A percentile compares a stretch with the other conserved stretches of the same genome.
These are phyloP conservation scores for Globisporangium carolinianum DNA, from an alignment of 352 stramenopile genomes.

Conservation along the genomic window DNA sequence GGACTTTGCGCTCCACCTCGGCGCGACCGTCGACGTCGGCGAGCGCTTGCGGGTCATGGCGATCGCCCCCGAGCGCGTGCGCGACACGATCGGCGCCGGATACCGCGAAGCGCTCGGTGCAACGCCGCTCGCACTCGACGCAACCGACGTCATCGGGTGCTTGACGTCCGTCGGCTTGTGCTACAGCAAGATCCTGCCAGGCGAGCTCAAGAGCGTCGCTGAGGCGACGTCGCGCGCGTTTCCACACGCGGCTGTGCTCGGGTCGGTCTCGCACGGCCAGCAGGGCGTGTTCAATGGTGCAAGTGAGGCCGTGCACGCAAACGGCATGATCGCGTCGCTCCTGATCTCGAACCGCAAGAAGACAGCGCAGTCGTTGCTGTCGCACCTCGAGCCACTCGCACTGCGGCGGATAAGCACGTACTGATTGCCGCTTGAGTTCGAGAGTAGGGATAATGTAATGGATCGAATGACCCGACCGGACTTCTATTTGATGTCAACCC, in stretches of 20 bases:
- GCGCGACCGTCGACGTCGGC: conserved; percentile 40
- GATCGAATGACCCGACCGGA: no score
- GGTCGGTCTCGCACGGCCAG: conserved; percentile 61
- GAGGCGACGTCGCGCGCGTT: conserved; percentile 52
- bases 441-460: background rate
- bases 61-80: conserved; percentile 44
- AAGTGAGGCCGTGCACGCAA: conserved; percentile 55
- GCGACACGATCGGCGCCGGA: conserved; percentile 37
- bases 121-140: conserved; percentile 48
- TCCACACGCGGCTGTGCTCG: conserved; percentile 41
- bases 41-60: conserved; percentile 78
- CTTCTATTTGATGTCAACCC: no score
- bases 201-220: conserved; percentile 47
- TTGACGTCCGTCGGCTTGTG: conserved; percentile 58
- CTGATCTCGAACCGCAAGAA: conserved; percentile 84
- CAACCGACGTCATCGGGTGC: conserved; percentile 59
- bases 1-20: conserved; percentile 49
- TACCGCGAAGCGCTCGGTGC: conserved; percentile 46
- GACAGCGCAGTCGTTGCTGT: conserved; percentile 25
- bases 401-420: conserved; percentile 50
- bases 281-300: conserved; percentile 58
- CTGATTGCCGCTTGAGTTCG: conserved; percentile 13
- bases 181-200: conserved; percentile 62
- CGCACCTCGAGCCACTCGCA: conserved; percentile 38
- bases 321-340: conserved; percentile 73